Conservation (phyloP, 1,139 yeast genomes). For the Saccharomyces pastorianus region DNA sequence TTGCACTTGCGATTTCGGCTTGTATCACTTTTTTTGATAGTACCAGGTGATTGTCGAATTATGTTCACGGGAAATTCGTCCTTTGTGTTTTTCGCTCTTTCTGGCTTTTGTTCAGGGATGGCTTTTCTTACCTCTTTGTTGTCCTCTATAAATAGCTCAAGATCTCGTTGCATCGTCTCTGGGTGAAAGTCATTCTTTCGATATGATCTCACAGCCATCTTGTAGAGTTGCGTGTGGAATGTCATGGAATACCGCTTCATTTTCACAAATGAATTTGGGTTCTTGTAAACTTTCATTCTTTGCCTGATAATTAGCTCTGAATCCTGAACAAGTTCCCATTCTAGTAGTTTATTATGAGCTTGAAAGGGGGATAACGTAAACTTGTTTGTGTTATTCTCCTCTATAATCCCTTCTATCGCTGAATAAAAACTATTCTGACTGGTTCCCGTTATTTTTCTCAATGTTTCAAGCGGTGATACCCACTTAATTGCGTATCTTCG, state of each 20-base stretch:
- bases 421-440: conserved; percentile 15
- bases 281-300: conserved; percentile 27
- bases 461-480: conserved; percentile 71
- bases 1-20: background rate
- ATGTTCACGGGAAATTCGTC: background rate
- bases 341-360: conserved; percentile 45
- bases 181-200: conserved; percentile 11
- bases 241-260: conserved; percentile 18
- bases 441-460: conserved; percentile 37
- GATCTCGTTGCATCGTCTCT: conserved; percentile 13
- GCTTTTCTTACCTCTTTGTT: conserved; percentile 2
- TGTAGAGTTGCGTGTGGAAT: conserved; percentile 20
- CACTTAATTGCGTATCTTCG: conserved; percentile 83
- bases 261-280: conserved; percentile 21
- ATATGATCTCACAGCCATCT: conserved; percentile 15
- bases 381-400: conserved; percentile 14
- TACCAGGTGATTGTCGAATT: background rate
- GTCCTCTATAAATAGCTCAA: conserved; percentile 11
- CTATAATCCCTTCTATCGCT: conserved; percentile 15
- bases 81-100: background rate
- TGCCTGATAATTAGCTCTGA: conserved; percentile 51
- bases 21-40: background rate
- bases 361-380: conserved; percentile 14
- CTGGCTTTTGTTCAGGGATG: background rate
- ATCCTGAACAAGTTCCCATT: conserved; percentile 65